Conservation (phyloP, 2,329 filamentous ascomycete genomes). For the Plenodomus biglobosus region DNA sequence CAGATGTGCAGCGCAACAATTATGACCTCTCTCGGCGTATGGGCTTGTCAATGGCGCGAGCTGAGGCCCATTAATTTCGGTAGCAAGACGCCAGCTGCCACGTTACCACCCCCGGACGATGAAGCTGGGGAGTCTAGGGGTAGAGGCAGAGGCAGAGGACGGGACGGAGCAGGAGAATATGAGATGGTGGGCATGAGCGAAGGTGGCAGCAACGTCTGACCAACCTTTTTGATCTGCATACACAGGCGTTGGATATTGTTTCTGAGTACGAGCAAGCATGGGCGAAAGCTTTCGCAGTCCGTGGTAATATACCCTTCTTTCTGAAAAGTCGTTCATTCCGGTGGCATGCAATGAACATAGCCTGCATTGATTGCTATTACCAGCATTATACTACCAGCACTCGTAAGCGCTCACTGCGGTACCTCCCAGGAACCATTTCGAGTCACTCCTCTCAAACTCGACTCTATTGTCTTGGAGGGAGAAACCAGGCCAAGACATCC, state of each 20-base stretch:
- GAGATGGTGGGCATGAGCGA: slow-evolving; percentile 52
- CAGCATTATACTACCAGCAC: slow-evolving; percentile 25
- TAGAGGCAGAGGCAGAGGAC: slow-evolving; percentile 44
- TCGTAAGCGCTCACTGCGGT: slow-evolving; percentile 41
- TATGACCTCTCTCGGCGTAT: slow-evolving; percentile 75
- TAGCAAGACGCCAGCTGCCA: slow-evolving; percentile 48
- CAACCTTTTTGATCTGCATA: slow-evolving; percentile 2
- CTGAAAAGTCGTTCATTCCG: background rate
- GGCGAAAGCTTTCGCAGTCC: background rate
- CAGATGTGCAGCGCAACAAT: slow-evolving; percentile 62
- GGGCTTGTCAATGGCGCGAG: slow-evolving; percentile 90
- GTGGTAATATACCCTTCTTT: slow-evolving; percentile 18
- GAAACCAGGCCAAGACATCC: slow-evolving; percentile 29
- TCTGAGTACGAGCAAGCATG: background rate
- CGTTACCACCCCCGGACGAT: slow-evolving; percentile 34
- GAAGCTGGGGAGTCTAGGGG: slow-evolving; percentile 45
- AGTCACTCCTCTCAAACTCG: slow-evolving; percentile 27
- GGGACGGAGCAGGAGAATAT: slow-evolving; percentile 51
- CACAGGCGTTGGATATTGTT: background rate
- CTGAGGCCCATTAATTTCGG: slow-evolving; percentile 86
- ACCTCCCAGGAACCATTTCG: slow-evolving; percentile 36
- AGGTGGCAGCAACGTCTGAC: slow-evolving; percentile 40
- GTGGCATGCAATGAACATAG: too few species aligned
- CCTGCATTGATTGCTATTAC: background rate
- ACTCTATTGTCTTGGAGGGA: slow-evolving; percentile 35